Evolutionary conservation across 805 yeast genomes (phyloP).

Genomic region (Zygotorulaspora sp.): DNA sequence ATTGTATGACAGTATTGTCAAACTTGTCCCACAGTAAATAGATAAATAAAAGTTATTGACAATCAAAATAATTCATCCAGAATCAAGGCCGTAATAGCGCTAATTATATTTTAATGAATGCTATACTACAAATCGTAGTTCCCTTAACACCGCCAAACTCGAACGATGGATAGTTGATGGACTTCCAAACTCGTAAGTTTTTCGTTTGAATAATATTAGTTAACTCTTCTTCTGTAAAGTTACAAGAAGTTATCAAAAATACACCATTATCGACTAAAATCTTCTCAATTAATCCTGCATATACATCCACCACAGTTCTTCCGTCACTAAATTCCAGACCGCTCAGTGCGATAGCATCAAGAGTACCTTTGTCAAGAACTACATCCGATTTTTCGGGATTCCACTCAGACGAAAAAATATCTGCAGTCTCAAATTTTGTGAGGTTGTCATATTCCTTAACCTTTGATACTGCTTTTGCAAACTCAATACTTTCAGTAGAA

Average conservation of each 20-base stretch:
- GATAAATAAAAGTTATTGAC: constrained; percentile 1
- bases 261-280: constrained; percentile 56
- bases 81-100: constrained; percentile 8
- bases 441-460: constrained; percentile 36
- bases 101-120: constrained; percentile 48
- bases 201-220: constrained; percentile 46
- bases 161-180: constrained; percentile 72
- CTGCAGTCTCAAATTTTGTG: constrained; percentile 60
- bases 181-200: constrained; percentile 54
- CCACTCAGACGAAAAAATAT: constrained; percentile 50
- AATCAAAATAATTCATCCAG: too few species aligned
- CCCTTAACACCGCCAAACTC: constrained; percentile 90
- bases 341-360: constrained; percentile 93
- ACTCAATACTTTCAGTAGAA: constrained; percentile 70
- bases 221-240: constrained; percentile 82
- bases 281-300: constrained; percentile 55
- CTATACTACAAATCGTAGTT: constrained; percentile 80
- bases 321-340: constrained; percentile 46
- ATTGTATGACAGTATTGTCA: constrained; percentile 42
- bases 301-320: constrained; percentile 51
- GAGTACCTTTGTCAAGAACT: constrained; percentile 88
- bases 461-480: constrained; percentile 59
- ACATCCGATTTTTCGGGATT: constrained; percentile 54
- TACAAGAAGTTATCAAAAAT: constrained; percentile 82
- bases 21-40: constrained; percentile 17